Percentiles rank a stretch among this genome's conserved stretches.
phyloP scores from a whole-genome alignment of 2,329 filamentous ascomycete species.

The Alternaria rosae region DNA sequence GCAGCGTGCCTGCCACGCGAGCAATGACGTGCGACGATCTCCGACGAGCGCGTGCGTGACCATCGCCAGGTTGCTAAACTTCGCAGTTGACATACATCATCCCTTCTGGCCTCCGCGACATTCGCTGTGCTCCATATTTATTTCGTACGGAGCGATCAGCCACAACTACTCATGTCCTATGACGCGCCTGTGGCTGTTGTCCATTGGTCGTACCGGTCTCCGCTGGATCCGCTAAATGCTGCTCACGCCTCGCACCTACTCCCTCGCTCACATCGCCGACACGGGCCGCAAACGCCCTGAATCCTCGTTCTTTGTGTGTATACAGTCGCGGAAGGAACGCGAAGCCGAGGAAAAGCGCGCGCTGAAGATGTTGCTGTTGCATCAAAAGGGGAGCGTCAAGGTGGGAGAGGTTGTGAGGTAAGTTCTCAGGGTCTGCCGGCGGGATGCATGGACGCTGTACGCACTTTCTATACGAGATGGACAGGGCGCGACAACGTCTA shows the following conservation, averaged over 20 bases:
- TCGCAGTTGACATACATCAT: neutral
- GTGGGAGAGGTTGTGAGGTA: conserved; percentile 88
- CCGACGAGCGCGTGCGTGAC: conserved; percentile 18
- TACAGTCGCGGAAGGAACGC: conserved; percentile 44
- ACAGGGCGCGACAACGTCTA: neutral
- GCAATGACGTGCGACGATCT: conserved; percentile 16
- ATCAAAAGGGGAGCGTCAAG: conserved; percentile 90
- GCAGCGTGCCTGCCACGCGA: conserved; percentile 18
- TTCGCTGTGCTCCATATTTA: conserved; percentile 3
- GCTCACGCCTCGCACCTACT: conserved; percentile 51
- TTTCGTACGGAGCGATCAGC: conserved; percentile 6
- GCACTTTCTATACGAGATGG: neutral
- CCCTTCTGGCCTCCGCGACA: conserved; percentile 6
- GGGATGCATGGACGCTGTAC: conserved; percentile 1
- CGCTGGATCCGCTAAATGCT: conserved; percentile 49
- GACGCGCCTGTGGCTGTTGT: conserved; percentile 22
- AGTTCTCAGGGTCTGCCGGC: conserved; percentile 47
- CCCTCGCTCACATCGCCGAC: conserved; percentile 49
- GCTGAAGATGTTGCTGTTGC: conserved; percentile 79
- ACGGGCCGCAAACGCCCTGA: conserved; percentile 34
- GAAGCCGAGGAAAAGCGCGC: conserved; percentile 42
- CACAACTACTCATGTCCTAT: conserved; percentile 18
- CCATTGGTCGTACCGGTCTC: conserved; percentile 28
- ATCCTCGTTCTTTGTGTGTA: conserved; percentile 45
- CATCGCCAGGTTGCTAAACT: conserved; percentile 1